Conservation (phyloP, 2,329 filamentous ascomycete genomes). For the Celoporthe dispersa region DNA sequence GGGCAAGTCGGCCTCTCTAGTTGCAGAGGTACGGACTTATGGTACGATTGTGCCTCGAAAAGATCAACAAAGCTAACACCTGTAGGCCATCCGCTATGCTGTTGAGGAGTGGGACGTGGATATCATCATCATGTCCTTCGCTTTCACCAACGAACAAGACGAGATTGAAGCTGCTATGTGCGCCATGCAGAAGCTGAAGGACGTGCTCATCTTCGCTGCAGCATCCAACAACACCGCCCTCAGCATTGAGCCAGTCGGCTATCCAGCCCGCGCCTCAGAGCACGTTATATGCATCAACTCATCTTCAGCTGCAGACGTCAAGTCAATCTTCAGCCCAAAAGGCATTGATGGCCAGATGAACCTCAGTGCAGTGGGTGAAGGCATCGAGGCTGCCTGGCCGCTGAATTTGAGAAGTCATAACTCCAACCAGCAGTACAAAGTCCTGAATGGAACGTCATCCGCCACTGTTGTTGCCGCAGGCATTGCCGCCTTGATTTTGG, state of each 20-base stretch:
- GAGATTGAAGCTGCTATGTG: not conserved
- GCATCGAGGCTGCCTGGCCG: not conserved
- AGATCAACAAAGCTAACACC: not conserved
- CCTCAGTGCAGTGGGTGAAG: not conserved
- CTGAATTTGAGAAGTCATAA: not conserved
- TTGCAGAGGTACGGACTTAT: not conserved
- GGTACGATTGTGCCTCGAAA: not conserved
- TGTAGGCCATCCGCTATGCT: not conserved
- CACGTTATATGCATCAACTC: not conserved
- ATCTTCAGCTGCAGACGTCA: not conserved
- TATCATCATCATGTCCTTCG: not conserved
- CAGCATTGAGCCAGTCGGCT: not conserved
- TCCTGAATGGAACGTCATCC: not conserved
- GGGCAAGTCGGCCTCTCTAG: not conserved
- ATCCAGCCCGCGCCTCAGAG: not conserved
- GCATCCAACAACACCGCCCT: conserved; percentile 4
- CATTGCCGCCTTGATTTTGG: not conserved
- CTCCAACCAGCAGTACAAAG: not conserved
- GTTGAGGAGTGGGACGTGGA: not conserved
- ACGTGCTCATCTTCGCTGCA: not conserved
- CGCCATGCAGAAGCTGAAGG: not conserved
- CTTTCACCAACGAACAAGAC: not conserved
- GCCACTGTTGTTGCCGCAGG: not conserved
- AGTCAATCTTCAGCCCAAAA: not conserved
- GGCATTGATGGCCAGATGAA: not conserved